These are phyloP conservation scores for Phytophthora tentaculata DNA, from an alignment of 352 stramenopile genomes.

Conservation along the genomic window DNA sequence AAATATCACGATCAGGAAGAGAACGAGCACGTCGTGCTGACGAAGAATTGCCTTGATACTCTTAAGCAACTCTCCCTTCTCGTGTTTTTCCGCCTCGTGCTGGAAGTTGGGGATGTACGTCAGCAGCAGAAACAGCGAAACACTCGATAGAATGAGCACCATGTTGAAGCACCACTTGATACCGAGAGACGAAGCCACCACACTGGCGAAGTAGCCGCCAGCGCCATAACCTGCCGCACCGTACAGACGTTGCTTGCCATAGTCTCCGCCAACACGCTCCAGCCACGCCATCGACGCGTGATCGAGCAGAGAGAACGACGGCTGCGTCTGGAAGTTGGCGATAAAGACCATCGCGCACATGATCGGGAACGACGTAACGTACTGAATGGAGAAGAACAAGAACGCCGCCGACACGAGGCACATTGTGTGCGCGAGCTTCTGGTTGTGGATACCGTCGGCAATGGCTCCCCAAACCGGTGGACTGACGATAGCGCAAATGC, in stretches of 20 bases:
- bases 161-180: constrained; percentile 60
- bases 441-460: constrained; percentile 48
- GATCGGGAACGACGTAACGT: constrained; percentile 47
- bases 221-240: constrained; percentile 51
- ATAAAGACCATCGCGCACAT: constrained; percentile 55
- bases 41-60: constrained; percentile 36
- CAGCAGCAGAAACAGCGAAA: constrained; percentile 44
- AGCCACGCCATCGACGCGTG: constrained; percentile 48
- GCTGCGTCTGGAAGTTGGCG: constrained; percentile 55
- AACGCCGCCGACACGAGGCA: constrained; percentile 51
- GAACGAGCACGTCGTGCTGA: constrained; percentile 39
- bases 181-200: constrained; percentile 44
- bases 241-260: constrained; percentile 59
- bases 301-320: constrained; percentile 51
- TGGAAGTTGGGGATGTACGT: constrained; percentile 49
- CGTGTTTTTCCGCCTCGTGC: constrained; percentile 36
- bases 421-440: constrained; percentile 48
- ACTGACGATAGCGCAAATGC: constrained; percentile 50
- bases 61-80: constrained; percentile 39
- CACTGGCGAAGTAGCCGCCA: constrained; percentile 50
- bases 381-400: constrained; percentile 55
- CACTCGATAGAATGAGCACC: constrained; percentile 45
- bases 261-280: constrained; percentile 46
- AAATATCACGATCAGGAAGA: constrained; percentile 46
- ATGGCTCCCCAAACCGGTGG: constrained; percentile 50